A percentile compares a stretch with the other conserved stretches of the same genome.
phyloP scores from a whole-genome alignment of 1,284 basidiomycete genomes.

The Cutaneotrichosporon cutaneum region DNA sequence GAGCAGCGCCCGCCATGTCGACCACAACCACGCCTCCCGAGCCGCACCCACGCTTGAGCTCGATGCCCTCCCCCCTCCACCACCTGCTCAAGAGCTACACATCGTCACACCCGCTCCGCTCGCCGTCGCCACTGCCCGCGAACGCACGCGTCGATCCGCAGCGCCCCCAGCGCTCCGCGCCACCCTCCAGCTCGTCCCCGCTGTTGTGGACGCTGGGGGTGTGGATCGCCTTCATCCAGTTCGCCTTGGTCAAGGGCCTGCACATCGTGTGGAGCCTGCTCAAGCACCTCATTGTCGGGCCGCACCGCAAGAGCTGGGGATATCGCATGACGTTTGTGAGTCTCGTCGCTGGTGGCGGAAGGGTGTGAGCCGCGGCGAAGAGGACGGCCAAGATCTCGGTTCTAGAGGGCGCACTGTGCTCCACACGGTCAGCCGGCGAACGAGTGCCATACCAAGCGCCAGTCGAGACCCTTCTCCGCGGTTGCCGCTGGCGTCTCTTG shows the following conservation, averaged over 20 bases:
- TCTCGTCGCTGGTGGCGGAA: background rate
- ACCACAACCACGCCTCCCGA: constrained; percentile 11
- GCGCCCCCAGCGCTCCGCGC: constrained; percentile 38
- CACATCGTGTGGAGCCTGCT: constrained; percentile 45
- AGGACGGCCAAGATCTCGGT: background rate
- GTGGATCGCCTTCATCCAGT: constrained; percentile 45
- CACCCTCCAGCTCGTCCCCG: constrained; percentile 37
- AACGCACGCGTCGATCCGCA: constrained; percentile 47
- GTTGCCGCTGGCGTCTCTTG: background rate
- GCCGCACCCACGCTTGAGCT: constrained; percentile 5
- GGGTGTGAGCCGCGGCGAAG: no score
- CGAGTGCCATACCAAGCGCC: no score
- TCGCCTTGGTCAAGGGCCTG: constrained; percentile 44
- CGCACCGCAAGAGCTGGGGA: constrained; percentile 52
- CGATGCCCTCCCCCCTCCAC: constrained; percentile 29
- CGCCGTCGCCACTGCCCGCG: constrained; percentile 48
- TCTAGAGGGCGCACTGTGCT: no score
- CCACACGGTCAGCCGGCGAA: background rate
- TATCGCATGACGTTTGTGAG: constrained; percentile 51
- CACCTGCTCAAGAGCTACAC: constrained; percentile 43
- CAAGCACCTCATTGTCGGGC: constrained; percentile 45
- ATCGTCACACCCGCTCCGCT: constrained; percentile 44
- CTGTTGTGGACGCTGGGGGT: constrained; percentile 44
- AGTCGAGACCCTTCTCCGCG: background rate
- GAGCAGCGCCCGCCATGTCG: constrained; percentile 9